These are phyloP conservation scores for Amanita pallidorosea DNA, from an alignment of 768 basidiomycete genomes.

Conservation along the genomic window DNA sequence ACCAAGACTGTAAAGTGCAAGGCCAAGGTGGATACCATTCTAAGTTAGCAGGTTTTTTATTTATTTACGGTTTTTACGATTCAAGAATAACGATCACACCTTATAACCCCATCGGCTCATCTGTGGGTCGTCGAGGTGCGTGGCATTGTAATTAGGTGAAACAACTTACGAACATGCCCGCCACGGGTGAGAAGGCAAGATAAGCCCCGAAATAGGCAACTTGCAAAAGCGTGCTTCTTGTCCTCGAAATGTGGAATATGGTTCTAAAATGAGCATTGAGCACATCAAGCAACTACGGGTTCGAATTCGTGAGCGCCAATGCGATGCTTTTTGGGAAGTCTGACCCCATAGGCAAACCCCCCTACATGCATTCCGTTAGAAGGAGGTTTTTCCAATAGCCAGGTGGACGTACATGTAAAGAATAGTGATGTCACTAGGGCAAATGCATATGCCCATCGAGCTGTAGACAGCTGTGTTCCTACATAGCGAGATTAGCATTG, in stretches of 20 bases:
- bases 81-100: constrained; percentile 14
- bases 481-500: not conserved
- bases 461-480: constrained; percentile 34
- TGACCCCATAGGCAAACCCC: constrained; percentile 60
- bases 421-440: constrained; percentile 64
- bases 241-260: constrained; percentile 55
- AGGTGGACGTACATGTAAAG: constrained; percentile 46
- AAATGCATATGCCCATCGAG: constrained; percentile 48
- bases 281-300: constrained; percentile 49
- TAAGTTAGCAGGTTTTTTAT: constrained; percentile 4
- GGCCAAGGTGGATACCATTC: constrained; percentile 52
- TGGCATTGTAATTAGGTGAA: not conserved
- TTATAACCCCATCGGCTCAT: constrained; percentile 62
- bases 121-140: constrained; percentile 18
- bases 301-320: not conserved
- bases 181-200: constrained; percentile 47
- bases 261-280: constrained; percentile 66
- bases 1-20: constrained; percentile 49
- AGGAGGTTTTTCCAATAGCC: not conserved
- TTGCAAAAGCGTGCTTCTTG: constrained; percentile 67
- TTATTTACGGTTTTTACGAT: not conserved
- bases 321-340: constrained; percentile 18
- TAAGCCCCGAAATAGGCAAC: constrained; percentile 68
- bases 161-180: constrained; percentile 41
- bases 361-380: constrained; percentile 19